Percentiles rank a stretch among this genome's conserved stretches.
phyloP scores from a whole-genome alignment of 441 rosid genomes.

The Aquilaria agallochum region DNA sequence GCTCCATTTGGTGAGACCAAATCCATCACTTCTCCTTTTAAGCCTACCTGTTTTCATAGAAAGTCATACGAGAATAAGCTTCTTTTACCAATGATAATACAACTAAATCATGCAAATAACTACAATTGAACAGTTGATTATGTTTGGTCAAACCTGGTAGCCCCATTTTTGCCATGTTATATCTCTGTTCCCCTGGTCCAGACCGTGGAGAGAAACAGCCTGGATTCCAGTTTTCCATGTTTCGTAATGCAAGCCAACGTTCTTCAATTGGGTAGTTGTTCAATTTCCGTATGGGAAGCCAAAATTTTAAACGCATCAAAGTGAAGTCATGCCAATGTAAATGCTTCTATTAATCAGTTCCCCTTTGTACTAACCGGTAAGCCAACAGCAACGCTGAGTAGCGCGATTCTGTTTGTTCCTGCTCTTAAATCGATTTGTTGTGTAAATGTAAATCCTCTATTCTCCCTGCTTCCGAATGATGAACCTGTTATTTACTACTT shows the following conservation, averaged over 20 bases:
- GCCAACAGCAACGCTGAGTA: conserved; percentile 88
- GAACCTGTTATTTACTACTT: conserved; percentile 42
- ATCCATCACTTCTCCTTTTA: conserved; percentile 89
- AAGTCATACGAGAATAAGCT: too few relatives aligned
- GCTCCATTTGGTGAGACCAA: conserved; percentile 54
- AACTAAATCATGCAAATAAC: not conserved
- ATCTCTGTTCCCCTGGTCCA: conserved; percentile 73
- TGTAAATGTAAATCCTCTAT: conserved; percentile 57
- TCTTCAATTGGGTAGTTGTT: conserved; percentile 30
- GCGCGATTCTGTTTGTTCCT: conserved; percentile 75
- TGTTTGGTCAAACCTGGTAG: conserved; percentile 47
- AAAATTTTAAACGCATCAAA: too few relatives aligned
- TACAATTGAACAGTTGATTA: too few relatives aligned
- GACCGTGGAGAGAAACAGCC: conserved; percentile 78
- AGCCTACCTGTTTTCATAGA: conserved; percentile 58
- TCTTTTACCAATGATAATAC: not conserved
- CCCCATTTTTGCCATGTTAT: conserved; percentile 88
- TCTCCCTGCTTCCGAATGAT: conserved; percentile 73
- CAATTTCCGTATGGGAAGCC: too few relatives aligned
- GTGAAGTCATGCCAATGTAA: too few relatives aligned
- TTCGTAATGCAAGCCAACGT: conserved; percentile 88
- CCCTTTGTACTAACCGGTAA: conserved; percentile 53
- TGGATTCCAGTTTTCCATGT: conserved; percentile 87
- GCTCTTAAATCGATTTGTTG: conserved; percentile 72
- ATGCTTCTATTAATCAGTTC: too few relatives aligned